Base-by-base conservation (phyloP, 1,139 yeast genomes). In the Magnusiomyces clavatus region DNA sequence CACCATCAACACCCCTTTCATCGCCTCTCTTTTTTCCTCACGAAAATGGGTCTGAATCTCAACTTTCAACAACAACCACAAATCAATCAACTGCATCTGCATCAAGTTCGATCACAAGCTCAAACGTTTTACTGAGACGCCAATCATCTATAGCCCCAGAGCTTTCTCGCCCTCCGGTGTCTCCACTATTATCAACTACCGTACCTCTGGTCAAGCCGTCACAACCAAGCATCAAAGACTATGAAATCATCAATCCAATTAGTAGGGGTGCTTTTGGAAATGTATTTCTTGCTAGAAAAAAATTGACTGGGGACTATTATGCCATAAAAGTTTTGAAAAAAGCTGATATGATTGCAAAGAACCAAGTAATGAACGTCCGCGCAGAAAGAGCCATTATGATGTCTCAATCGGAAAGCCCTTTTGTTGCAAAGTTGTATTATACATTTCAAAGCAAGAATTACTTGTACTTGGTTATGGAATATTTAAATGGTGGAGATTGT, bases 201-300 rank as follows among this genome's bases (percentile, higher is more conserved):
- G 68, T 59, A 48, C 75, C 83, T 0, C 62, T 77, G 1, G 50
- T 62, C 5, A 67, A 69, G 47, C 69, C 72, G 0, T 59, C 70
- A 0, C 71, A 76, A 2, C 92, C 95, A 0, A 83, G 88, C 1
- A 89, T 90, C 34, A 80, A 78, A 56, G 98, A 94, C 67, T 94
- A 89, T 65, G 96, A 88, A 60, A 81, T 92, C 38, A 73, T 94
- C 53, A 89, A 89, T 64, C 96, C 98, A 0, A 89, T 94, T 51
- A 86, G 96, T 64, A 87, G 88, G 64, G 99, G 99, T 36, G 98
- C 99, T 0, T 94, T 90, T 73, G 98, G 98, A 0, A 85, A 95
- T 42, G 99, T 94, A 0, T 92, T 83, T 64, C 72, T 94, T 16
- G 92, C 96, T 0, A 80, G 83, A 57, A 78, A 94, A 60, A 83